These are phyloP conservation scores for Populus nigra DNA, from an alignment of 345 rosid genomes.

Conservation along the genomic window DNA sequence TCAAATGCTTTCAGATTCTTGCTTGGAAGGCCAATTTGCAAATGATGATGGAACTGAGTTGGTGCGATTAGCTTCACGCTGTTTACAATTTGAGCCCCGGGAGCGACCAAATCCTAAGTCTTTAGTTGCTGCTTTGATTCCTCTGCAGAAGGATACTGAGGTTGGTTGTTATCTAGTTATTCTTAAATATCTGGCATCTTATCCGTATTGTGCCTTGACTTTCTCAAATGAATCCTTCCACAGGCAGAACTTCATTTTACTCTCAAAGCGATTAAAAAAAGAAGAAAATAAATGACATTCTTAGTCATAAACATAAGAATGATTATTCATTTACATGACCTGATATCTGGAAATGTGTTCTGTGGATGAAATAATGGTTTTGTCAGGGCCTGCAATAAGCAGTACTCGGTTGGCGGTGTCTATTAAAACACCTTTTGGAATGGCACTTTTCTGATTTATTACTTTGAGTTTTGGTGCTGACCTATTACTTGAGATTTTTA, in stretches of 20 bases:
- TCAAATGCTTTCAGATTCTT: conserved; percentile 80
- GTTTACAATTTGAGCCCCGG: conserved; percentile 79
- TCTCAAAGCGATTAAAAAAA: background rate
- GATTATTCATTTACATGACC: background rate
- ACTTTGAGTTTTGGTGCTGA: background rate
- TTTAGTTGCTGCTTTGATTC: conserved; percentile 59
- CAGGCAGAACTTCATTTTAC: background rate
- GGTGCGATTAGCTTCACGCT: conserved; percentile 71
- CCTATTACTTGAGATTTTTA: background rate
- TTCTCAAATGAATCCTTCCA: conserved; percentile 3
- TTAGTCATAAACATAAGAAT: background rate
- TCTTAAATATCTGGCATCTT: background rate
- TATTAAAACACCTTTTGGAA: background rate
- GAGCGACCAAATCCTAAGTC: conserved; percentile 78
- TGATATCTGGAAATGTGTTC: background rate
- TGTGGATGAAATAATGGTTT: background rate
- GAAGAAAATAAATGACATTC: background rate
- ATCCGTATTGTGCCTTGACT: background rate
- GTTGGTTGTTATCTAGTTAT: conserved; percentile 27
- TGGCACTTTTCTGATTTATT: background rate
- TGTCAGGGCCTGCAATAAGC: background rate
- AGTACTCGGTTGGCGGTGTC: background rate
- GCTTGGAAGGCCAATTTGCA: conserved; percentile 80
- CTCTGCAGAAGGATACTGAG: conserved; percentile 85
- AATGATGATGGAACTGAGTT: conserved; percentile 69